phyloP scores from a whole-genome alignment of 208 protist species.

The Sergeia podlipaevii region DNA sequence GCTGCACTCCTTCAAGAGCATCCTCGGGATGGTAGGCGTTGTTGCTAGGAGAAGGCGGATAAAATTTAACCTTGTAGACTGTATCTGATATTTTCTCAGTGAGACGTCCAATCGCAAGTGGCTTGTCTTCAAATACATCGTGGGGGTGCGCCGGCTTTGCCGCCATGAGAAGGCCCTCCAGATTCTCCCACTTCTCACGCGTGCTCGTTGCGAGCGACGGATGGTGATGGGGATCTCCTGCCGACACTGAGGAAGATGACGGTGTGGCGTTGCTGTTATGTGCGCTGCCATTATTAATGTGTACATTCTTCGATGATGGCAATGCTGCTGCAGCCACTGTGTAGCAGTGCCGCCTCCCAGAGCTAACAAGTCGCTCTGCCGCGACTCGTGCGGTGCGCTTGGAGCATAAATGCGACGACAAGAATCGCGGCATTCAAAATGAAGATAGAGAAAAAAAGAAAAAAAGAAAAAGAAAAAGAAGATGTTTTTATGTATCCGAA shows the following conservation, averaged over 20 bases:
- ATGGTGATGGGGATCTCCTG: background rate
- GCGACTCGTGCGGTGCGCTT: constrained; percentile 7
- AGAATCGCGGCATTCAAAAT: background rate
- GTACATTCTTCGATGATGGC: background rate
- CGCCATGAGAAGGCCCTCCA: constrained; percentile 50
- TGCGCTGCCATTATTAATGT: constrained; percentile 7
- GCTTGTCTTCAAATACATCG: constrained; percentile 46
- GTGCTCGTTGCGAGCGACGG: constrained; percentile 9
- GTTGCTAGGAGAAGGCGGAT: background rate
- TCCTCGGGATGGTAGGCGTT: background rate
- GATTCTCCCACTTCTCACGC: constrained; percentile 31
- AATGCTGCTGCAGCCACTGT: background rate
- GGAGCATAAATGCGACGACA: background rate
- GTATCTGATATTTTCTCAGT: constrained; percentile 35
- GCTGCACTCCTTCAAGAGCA: background rate
- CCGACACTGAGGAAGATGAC: background rate
- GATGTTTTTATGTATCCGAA: no score
- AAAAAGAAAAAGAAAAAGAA: constrained; percentile 5
- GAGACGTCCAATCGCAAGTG: constrained; percentile 50
- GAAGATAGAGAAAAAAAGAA: constrained; percentile 7
- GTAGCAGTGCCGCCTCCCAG: background rate
- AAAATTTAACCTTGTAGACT: constrained; percentile 31
- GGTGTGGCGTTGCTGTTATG: background rate
- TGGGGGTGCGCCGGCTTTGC: constrained; percentile 37
- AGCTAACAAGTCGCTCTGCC: background rate